Percentiles rank a stretch among this genome's conserved stretches.
Conservation (phyloP, 2,329 filamentous ascomycete genomes). For the Didymella sp. region DNA sequence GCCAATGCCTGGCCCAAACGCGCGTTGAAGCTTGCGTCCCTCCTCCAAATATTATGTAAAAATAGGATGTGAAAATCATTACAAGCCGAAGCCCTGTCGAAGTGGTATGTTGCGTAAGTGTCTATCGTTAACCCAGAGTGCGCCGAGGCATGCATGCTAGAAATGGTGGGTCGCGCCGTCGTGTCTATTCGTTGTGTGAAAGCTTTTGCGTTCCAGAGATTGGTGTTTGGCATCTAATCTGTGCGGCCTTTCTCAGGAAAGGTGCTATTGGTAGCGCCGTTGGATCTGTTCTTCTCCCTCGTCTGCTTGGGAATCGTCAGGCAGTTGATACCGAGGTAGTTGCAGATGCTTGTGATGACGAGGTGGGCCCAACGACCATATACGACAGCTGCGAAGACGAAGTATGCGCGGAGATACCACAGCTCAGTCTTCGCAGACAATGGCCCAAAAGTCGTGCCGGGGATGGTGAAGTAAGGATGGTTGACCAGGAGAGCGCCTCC, state of each 20-base stretch:
- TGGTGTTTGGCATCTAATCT: slow-evolving; percentile 29
- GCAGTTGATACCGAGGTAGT: slow-evolving; percentile 91
- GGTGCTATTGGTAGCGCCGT: slow-evolving; percentile 39
- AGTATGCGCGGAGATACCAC: slow-evolving; percentile 83
- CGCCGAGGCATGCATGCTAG: slow-evolving; percentile 15
- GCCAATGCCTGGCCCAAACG: not conserved
- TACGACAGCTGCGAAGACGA: slow-evolving; percentile 80
- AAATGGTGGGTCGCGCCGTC: slow-evolving; percentile 13
- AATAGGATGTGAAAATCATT: slow-evolving; percentile 14
- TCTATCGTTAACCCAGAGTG: slow-evolving; percentile 16
- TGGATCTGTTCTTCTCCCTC: slow-evolving; percentile 39
- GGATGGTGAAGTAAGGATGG: slow-evolving; percentile 69
- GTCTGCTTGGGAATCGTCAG: slow-evolving; percentile 71
- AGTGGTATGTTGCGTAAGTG: slow-evolving; percentile 10
- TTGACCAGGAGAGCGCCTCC: slow-evolving; percentile 85
- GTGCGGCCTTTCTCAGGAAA: slow-evolving; percentile 43
- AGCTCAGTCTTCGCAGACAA: slow-evolving; percentile 72
- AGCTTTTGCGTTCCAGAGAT: not conserved
- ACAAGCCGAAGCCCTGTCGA: slow-evolving; percentile 11
- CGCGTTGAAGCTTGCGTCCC: not conserved
- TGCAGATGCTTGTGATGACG: slow-evolving; percentile 89
- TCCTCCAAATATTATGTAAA: slow-evolving; percentile 16
- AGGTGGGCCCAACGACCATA: slow-evolving; percentile 94
- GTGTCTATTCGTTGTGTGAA: slow-evolving; percentile 4
- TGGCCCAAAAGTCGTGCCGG: slow-evolving; percentile 59